Conservation (phyloP, 2,329 filamentous ascomycete genomes). For the Monosporascus sp. region DNA sequence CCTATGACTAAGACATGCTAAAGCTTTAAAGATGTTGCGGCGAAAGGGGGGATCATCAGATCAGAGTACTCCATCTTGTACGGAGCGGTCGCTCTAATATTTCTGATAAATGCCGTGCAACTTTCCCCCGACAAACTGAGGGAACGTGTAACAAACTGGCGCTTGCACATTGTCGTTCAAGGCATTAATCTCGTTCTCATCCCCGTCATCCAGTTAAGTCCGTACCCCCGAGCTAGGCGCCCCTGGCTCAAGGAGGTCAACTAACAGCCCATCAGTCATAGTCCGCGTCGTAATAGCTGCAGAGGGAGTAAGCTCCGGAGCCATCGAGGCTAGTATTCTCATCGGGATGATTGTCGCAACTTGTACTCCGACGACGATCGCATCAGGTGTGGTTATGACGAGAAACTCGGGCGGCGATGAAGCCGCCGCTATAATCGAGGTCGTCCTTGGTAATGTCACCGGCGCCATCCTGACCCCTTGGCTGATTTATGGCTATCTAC, state of each 20-base stretch:
- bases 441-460: conserved; percentile 64
- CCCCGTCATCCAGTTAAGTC: conserved; percentile 56
- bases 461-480: conserved; percentile 65
- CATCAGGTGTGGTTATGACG: conserved; percentile 72
- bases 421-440: conserved; percentile 61
- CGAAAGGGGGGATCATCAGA: conserved; percentile 43
- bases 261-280: conserved; percentile 30
- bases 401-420: conserved; percentile 63
- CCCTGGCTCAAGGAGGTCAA: conserved; percentile 3
- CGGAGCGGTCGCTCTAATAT: conserved; percentile 64
- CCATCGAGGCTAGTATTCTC: conserved; percentile 60
- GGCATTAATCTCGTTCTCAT: conserved; percentile 63
- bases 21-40: conserved; percentile 37
- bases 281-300: conserved; percentile 44
- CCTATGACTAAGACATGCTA: conserved; percentile 5
- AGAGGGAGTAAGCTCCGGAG: conserved; percentile 43
- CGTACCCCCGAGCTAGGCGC: conserved; percentile 7
- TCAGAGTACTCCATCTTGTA: conserved; percentile 61
- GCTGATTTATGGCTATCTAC: conserved; percentile 57
- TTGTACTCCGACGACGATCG: conserved; percentile 68
- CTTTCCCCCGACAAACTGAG: conserved; percentile 58
- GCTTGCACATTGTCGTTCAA: conserved; percentile 63
- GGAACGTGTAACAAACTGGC: conserved; percentile 60
- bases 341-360: conserved; percentile 63
- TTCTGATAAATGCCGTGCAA: conserved; percentile 66